These are phyloP conservation scores for Fusarium sp. DNA, from an alignment of 2,329 filamentous ascomycete species.

Conservation along the genomic window DNA sequence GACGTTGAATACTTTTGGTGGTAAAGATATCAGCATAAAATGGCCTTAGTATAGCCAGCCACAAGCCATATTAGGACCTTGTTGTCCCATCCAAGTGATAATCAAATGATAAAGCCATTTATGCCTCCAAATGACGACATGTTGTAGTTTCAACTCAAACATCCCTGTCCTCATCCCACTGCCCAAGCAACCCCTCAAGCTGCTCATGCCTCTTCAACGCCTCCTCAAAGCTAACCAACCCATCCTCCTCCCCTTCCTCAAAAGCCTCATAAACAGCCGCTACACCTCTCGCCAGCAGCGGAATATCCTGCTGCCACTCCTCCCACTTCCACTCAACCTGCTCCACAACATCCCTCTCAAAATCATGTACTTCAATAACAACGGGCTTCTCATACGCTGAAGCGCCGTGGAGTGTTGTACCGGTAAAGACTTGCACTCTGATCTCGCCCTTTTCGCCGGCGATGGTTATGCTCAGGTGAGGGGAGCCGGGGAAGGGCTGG, in stretches of 20 bases:
- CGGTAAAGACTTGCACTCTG: slow-evolving; percentile 47
- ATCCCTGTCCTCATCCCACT: slow-evolving; percentile 18
- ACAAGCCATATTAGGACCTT: background rate
- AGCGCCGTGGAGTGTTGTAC: slow-evolving; percentile 43
- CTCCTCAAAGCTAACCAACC: slow-evolving; percentile 50
- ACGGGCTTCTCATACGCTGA: slow-evolving; percentile 48
- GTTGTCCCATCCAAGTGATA: too few relatives aligned
- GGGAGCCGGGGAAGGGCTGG: slow-evolving; percentile 58
- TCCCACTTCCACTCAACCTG: slow-evolving; percentile 56
- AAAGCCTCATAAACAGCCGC: slow-evolving; percentile 67
- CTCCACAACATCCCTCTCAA: slow-evolving; percentile 56
- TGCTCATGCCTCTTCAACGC: slow-evolving; percentile 59
- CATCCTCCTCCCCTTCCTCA: slow-evolving; percentile 47
- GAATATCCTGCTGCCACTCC: slow-evolving; percentile 58
- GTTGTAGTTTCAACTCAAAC: too few relatives aligned
- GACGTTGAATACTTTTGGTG: background rate
- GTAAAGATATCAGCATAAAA: background rate
- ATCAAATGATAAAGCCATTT: too few relatives aligned
- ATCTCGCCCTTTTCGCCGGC: slow-evolving; percentile 63
- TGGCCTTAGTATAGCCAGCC: background rate
- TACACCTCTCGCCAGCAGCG: slow-evolving; percentile 58
- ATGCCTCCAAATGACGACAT: too few relatives aligned
- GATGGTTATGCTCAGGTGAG: slow-evolving; percentile 60
- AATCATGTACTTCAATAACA: slow-evolving; percentile 62
- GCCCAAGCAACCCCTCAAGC: slow-evolving; percentile 49